Conservation (phyloP, 495 filamentous ascomycete genomes). For the Amorphotheca resinae region DNA sequence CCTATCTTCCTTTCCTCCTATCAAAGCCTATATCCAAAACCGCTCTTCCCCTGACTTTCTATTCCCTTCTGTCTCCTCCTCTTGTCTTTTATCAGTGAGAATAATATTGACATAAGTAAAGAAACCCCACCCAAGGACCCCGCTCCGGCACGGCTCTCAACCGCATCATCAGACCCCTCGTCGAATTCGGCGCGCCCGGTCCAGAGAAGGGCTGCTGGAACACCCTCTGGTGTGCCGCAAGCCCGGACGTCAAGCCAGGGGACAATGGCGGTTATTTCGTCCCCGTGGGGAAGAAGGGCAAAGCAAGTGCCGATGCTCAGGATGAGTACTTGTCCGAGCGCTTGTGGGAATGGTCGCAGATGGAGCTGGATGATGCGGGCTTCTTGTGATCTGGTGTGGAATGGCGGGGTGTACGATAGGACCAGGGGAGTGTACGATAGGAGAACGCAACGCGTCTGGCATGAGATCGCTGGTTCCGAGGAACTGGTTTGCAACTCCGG, state of each 20-base stretch:
- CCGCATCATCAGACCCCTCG: conserved; percentile 5
- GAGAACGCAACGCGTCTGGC: no score
- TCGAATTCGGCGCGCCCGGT: conserved; percentile 20
- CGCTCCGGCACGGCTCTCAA: conserved; percentile 2
- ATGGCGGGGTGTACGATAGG: no score
- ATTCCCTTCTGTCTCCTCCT: background rate
- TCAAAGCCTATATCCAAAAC: no score
- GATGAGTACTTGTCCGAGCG: conserved; percentile 24
- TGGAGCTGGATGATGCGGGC: conserved; percentile 23
- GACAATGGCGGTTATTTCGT: conserved; percentile 29
- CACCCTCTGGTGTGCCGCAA: conserved; percentile 30
- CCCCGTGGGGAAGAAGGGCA: conserved; percentile 22
- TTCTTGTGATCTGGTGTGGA: no score
- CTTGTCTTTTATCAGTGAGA: conserved; percentile 24
- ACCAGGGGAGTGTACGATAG: no score
- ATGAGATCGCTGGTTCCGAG: no score
- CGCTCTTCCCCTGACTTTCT: no score
- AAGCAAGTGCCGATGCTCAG: conserved; percentile 20
- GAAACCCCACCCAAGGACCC: background rate
- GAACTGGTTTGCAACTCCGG: no score
- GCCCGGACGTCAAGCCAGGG: conserved; percentile 25
- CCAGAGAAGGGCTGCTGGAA: conserved; percentile 30
- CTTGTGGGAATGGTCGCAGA: conserved; percentile 17
- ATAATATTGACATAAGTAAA: conserved; percentile 20
- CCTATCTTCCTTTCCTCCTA: no score